These are phyloP conservation scores for Mucor circinelloides DNA, from an alignment of 371 early-diverging fungal species.

Conservation along the genomic window DNA sequence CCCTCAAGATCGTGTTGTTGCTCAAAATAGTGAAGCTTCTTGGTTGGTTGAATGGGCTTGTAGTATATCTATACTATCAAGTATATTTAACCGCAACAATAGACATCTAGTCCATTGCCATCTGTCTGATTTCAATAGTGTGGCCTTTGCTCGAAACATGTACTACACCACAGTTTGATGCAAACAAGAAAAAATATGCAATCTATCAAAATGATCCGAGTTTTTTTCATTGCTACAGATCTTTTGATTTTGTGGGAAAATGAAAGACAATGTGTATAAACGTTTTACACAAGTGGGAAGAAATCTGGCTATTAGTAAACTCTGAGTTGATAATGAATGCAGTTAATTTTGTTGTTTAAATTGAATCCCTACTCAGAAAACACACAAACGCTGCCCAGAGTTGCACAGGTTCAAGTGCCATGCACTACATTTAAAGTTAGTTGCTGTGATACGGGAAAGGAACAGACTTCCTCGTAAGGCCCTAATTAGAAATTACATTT, in stretches of 20 bases:
- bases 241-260: neutral
- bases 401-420: neutral
- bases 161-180: too few relatives aligned
- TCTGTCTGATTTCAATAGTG: too few relatives aligned
- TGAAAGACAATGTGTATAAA: neutral
- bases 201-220: neutral
- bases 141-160: too few relatives aligned
- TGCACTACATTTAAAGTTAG: neutral
- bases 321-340: neutral
- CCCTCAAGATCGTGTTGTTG: neutral
- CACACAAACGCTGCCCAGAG: neutral
- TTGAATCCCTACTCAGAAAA: neutral
- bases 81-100: neutral
- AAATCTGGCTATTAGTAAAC: neutral
- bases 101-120: neutral
- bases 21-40: neutral
- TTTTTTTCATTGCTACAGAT: neutral
- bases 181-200: too few relatives aligned
- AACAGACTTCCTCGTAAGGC: neutral
- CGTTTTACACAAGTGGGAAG: neutral
- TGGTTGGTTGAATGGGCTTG: neutral
- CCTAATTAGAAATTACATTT: neutral
- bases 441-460: neutral
- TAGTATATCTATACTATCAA: neutral
- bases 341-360: neutral